These are phyloP conservation scores for Teunomyces lycoperdinae DNA, from an alignment of 805 yeast species.

Conservation along the genomic window DNA sequence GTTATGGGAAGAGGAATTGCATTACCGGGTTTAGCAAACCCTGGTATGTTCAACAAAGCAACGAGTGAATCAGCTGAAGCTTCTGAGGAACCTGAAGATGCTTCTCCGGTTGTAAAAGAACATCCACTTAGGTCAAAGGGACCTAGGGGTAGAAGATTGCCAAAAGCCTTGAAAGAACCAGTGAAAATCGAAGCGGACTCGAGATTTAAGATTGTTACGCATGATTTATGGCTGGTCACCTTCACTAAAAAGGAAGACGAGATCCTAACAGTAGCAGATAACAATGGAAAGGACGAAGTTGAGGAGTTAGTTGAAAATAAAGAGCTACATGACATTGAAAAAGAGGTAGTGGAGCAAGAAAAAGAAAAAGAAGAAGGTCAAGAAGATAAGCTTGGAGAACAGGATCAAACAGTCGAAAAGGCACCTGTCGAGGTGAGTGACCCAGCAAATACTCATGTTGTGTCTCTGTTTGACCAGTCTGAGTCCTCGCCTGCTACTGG, in stretches of 20 bases:
- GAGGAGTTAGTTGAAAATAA: background rate
- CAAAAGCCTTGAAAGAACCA: slow-evolving; percentile 50
- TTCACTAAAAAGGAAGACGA: slow-evolving; percentile 2
- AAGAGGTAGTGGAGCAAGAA: no score
- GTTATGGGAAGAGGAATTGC: slow-evolving; percentile 51
- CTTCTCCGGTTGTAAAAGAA: slow-evolving; percentile 1
- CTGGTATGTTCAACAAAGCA: slow-evolving; percentile 24
- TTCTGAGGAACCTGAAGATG: slow-evolving; percentile 10
- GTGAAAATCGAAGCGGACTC: slow-evolving; percentile 32
- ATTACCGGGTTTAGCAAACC: slow-evolving; percentile 51
- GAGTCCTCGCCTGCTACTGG: background rate
- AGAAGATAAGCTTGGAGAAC: no score
- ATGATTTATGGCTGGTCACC: slow-evolving; percentile 37
- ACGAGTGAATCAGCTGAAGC: slow-evolving; percentile 11
- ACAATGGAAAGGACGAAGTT: background rate
- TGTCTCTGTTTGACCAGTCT: background rate
- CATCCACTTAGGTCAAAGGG: slow-evolving; percentile 54
- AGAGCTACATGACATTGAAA: no score
- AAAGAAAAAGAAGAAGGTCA: no score
- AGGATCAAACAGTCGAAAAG: no score
- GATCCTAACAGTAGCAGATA: background rate
- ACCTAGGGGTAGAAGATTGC: slow-evolving; percentile 71
- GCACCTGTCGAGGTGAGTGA: background rate
- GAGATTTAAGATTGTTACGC: slow-evolving; percentile 29
- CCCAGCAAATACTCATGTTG: background rate